Evolutionary conservation across 2,329 filamentous ascomycete genomes (phyloP), one percentile per base, ranked within the genome.

Genomic region (Fusarium heterosporum): DNA sequence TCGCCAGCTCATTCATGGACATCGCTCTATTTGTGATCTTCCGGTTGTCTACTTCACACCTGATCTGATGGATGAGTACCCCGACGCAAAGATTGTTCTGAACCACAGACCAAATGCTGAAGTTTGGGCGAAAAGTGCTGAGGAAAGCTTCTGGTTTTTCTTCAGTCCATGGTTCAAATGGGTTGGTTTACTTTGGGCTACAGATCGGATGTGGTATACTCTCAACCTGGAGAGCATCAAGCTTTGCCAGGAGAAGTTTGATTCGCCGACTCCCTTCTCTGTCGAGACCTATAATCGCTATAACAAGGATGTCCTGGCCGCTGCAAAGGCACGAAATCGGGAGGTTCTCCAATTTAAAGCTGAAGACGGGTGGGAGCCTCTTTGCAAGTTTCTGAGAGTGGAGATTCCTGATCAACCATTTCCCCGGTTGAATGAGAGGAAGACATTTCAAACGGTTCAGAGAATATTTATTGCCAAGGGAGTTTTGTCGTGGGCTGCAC

Each of bases 301-400:
- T 48, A 73, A 66, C 12, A 61, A 60, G 10, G 68, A 66, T 16
- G 72, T 78, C 0, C 63, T 72, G 14, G 55, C 59, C 3, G 74
- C 78, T 28, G 76, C 76, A 4, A 70, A 60, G 59, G 74, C 72
- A 55, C 64, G 75, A 4, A 73, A 73, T 5, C 73, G 74, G 1
- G 54, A 68, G 40, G 55, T 76, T 1, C 54, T 76, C 2, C 55
- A 70, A 16, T 76, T 72, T 48, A 69, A 73, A 48, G 69, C 74
- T 1, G 69, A 76, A 48, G 77, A 82, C 34, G 81, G 80, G 1
- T 84, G 82, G 81, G 75, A 73, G 34, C 78, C 79, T 11, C 69
- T 84, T 25, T 83, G 81, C 63, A 61, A 74, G 55, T 81, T 82
- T 48, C 12, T 72, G 4, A 61, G 41, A 0, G 64, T 58, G 9